Percentiles rank a stretch among this genome's conserved stretches.
Evolutionary conservation across 2,329 filamentous ascomycete species (phyloP).

Genomic region (Periconia digitata): DNA sequence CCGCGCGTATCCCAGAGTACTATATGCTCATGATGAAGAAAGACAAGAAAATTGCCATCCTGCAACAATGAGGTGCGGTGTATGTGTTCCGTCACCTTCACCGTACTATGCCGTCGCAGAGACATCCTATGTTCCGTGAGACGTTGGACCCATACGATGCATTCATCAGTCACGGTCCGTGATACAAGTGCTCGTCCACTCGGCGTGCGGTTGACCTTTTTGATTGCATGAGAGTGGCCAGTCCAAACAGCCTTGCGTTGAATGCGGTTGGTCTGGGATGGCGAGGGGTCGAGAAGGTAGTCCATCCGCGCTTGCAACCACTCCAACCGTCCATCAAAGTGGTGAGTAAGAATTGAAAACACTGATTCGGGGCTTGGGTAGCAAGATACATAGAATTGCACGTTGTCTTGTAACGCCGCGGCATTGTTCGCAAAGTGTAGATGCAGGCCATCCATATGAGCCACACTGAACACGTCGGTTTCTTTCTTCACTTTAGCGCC

Average conservation of each 20-base stretch:
- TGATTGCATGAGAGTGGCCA: constrained; percentile 77
- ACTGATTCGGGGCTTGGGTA: constrained; percentile 62
- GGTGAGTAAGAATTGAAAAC: constrained; percentile 75
- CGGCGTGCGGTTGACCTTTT: constrained; percentile 84
- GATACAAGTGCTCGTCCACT: constrained; percentile 80
- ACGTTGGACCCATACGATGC: constrained; percentile 78
- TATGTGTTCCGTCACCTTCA: constrained; percentile 70
- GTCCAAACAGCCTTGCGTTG: constrained; percentile 71
- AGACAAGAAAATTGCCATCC: constrained; percentile 78
- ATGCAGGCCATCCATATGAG: constrained; percentile 67
- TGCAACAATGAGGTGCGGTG: constrained; percentile 77
- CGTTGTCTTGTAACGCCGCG: constrained; percentile 54
- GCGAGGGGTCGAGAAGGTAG: constrained; percentile 74
- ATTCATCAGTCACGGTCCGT: constrained; percentile 75
- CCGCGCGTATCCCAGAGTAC: constrained; percentile 78
- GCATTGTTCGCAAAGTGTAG: constrained; percentile 41
- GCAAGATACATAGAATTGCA: constrained; percentile 74
- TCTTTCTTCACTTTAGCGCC: constrained; percentile 67
- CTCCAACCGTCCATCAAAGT: constrained; percentile 81
- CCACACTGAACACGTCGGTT: constrained; percentile 79
- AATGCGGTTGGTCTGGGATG: constrained; percentile 60
- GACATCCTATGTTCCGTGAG: constrained; percentile 53
- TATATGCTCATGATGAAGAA: constrained; percentile 70
- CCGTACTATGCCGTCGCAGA: constrained; percentile 67
- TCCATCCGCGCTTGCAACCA: constrained; percentile 80